These are phyloP conservation scores for Orbilia javanica DNA, from an alignment of 2,329 filamentous ascomycete species.

Conservation along the genomic window DNA sequence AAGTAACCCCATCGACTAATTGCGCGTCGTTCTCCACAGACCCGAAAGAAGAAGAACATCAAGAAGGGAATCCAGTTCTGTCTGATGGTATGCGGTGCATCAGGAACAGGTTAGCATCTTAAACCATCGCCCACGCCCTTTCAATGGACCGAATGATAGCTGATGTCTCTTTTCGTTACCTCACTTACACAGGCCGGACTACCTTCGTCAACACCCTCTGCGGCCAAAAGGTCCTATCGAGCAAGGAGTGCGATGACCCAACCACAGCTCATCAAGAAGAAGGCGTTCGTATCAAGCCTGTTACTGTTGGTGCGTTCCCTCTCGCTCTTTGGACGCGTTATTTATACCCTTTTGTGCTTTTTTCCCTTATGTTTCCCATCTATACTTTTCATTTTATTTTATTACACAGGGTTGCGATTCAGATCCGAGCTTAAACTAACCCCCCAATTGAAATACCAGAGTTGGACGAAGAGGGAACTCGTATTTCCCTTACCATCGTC, in stretches of 20 bases:
- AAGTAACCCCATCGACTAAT: conserved; percentile 61
- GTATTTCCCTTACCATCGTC: conserved; percentile 97
- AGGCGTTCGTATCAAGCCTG: conserved; percentile 97
- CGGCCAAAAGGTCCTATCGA: conserved; percentile 88
- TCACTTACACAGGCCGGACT: conserved; percentile 78
- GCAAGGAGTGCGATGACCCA: conserved; percentile 94
- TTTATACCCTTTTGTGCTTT: conserved; percentile 37
- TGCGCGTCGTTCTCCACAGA: conserved; percentile 75
- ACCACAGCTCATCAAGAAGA: conserved; percentile 91
- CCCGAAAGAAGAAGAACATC: conserved; percentile 99
- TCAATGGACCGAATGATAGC: conserved; percentile 29
- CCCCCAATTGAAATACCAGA: conserved; percentile 69
- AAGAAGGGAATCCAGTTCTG: conserved; percentile 99
- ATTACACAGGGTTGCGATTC: conserved; percentile 18
- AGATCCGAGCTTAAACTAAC: conserved; percentile 43
- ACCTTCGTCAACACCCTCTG: conserved; percentile 99
- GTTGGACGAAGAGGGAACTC: conserved; percentile 97
- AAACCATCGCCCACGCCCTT: conserved; percentile 29
- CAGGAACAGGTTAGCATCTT: conserved; percentile 83
- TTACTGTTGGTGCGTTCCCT: conserved; percentile 85
- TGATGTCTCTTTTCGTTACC: conserved; percentile 50
- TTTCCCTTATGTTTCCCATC: conserved; percentile 22
- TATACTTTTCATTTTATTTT: background rate
- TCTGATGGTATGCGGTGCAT: conserved; percentile 99
- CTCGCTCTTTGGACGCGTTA: conserved; percentile 42